Conservation (phyloP, 2,329 filamentous ascomycete species). For the Aureobasidium mangrovei region DNA sequence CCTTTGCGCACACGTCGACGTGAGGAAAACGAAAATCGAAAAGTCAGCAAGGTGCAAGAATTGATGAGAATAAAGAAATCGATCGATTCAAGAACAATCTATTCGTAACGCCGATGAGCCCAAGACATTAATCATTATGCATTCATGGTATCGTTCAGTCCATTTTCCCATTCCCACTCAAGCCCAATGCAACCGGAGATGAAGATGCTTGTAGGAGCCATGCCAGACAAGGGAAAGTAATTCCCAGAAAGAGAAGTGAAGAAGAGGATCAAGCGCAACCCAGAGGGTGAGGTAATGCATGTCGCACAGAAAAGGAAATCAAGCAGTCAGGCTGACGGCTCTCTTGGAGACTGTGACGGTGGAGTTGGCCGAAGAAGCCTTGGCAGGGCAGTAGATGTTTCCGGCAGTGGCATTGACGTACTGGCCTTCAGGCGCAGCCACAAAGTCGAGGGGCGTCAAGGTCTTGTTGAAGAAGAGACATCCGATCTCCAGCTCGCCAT, state of each 20-base stretch:
- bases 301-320: not conserved
- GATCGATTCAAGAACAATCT: not conserved
- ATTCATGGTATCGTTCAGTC: not conserved
- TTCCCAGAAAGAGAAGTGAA: not conserved
- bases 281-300: too few relatives aligned
- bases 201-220: not conserved
- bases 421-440: constrained; percentile 23
- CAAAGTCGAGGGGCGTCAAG: constrained; percentile 25
- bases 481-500: constrained; percentile 26
- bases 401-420: constrained; percentile 26
- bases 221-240: not conserved
- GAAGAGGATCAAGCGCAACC: not conserved
- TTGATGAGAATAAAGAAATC: too few relatives aligned
- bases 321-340: constrained; percentile 5
- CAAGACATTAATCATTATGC: not conserved
- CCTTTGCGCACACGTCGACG: too few relatives aligned
- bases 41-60: not conserved
- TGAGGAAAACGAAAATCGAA: too few relatives aligned
- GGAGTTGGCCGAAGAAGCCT: not conserved
- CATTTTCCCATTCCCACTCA: not conserved
- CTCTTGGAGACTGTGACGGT: not conserved
- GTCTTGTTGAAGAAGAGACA: constrained; percentile 30
- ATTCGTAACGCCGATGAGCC: not conserved
- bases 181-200: not conserved
- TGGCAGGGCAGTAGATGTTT: constrained; percentile 25